These are phyloP conservation scores for Daldinia eschscholtzii DNA, from an alignment of 2,329 filamentous ascomycete genomes.

Conservation along the genomic window DNA sequence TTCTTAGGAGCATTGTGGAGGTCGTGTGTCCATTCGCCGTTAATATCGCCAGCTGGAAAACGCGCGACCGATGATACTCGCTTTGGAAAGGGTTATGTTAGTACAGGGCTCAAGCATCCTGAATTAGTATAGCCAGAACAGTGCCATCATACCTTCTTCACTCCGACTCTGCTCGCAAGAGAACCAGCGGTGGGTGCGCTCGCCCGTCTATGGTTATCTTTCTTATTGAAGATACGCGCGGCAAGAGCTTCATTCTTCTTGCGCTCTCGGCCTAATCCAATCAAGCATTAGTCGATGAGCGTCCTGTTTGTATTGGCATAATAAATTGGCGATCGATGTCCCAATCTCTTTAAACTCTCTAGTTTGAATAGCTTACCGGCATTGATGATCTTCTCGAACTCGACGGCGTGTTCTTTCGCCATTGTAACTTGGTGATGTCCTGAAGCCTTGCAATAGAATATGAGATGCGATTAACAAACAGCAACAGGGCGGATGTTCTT, in stretches of 20 bases:
- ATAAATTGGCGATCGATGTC: not conserved
- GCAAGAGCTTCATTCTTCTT: conserved; percentile 80
- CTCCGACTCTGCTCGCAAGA: conserved; percentile 78
- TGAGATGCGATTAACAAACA: conserved; percentile 11
- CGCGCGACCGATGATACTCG: conserved; percentile 50
- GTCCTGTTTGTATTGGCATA: not conserved
- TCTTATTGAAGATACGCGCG: conserved; percentile 75
- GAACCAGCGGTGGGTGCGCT: conserved; percentile 70
- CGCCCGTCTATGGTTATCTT: conserved; percentile 66
- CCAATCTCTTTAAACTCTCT: not conserved
- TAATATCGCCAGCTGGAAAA: conserved; percentile 66
- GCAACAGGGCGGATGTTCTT: not conserved
- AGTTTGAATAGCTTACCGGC: conserved; percentile 56
- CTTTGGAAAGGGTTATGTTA: conserved; percentile 50
- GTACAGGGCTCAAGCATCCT: not conserved
- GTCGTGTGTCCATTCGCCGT: conserved; percentile 79
- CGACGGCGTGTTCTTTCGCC: conserved; percentile 59
- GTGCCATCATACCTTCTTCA: conserved; percentile 71
- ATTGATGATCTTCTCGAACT: conserved; percentile 69
- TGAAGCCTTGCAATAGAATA: conserved; percentile 19
- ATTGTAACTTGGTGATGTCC: conserved; percentile 49
- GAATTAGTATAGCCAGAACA: not conserved
- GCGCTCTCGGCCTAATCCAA: conserved; percentile 69
- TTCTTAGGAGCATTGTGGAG: conserved; percentile 66
- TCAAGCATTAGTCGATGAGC: conserved; percentile 23